These are phyloP conservation scores for Cladophialophora chaetospira DNA, from an alignment of 2,329 filamentous ascomycete genomes.

Conservation along the genomic window DNA sequence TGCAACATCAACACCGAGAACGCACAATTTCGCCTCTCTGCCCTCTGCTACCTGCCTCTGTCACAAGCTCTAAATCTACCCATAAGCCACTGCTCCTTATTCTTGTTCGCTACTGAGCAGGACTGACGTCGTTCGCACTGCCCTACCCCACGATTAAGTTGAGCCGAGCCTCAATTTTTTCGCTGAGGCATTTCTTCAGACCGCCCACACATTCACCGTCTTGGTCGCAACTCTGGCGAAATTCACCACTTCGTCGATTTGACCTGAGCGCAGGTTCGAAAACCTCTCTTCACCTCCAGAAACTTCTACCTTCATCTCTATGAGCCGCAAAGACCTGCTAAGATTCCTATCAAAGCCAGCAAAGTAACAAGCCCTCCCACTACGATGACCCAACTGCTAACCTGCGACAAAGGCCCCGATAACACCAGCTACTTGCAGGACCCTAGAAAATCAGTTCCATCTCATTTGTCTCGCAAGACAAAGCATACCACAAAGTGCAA, in stretches of 20 bases:
- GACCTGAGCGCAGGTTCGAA: constrained; percentile 13
- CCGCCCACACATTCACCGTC: constrained; percentile 13
- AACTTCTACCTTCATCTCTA: constrained; percentile 56
- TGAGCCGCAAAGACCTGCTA: constrained; percentile 88
- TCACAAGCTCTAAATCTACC: no score
- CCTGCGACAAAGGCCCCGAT: constrained; percentile 59
- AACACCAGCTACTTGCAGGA: constrained; percentile 48
- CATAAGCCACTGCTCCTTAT: not conserved
- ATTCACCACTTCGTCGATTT: constrained; percentile 14
- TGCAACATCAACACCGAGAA: constrained; percentile 13
- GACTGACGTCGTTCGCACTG: no score
- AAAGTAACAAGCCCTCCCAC: constrained; percentile 64
- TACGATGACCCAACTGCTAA: constrained; percentile 15
- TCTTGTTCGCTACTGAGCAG: not conserved
- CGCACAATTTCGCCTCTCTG: constrained; percentile 7
- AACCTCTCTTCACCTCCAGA: constrained; percentile 12
- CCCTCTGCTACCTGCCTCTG: no score
- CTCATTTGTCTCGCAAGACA: constrained; percentile 46
- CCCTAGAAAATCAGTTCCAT: constrained; percentile 23
- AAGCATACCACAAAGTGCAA: constrained; percentile 71
- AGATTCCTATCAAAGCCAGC: constrained; percentile 93
- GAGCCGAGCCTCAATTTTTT: constrained; percentile 17
- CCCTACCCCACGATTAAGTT: no score
- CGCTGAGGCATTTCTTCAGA: constrained; percentile 20
- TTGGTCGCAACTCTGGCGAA: constrained; percentile 25